A percentile compares a stretch with the other conserved stretches of the same genome.
Conservation (phyloP, 306 rosid genomes). For the Lathyrus tuberosus region DNA sequence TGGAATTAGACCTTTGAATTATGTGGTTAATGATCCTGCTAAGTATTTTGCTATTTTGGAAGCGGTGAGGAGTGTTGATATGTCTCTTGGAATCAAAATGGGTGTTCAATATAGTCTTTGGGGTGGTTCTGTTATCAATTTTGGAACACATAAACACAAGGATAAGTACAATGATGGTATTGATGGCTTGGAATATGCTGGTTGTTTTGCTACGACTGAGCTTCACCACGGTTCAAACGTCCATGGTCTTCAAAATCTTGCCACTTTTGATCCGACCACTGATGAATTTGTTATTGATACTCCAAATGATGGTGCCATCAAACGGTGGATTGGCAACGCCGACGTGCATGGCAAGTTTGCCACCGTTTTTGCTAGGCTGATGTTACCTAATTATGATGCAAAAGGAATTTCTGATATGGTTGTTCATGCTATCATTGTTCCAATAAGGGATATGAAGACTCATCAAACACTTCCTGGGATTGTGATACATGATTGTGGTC, state of each 20-base stretch:
- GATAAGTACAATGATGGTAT: conserved; percentile 87
- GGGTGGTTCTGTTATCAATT: conserved; percentile 92
- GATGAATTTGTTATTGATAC: conserved; percentile 88
- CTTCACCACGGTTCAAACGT: conserved; percentile 97
- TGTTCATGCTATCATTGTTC: conserved; percentile 94
- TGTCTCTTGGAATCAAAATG: conserved; percentile 89
- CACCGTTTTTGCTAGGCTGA: conserved; percentile 80
- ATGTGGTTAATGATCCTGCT: conserved; percentile 62
- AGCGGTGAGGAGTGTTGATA: conserved; percentile 82
- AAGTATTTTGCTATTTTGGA: conserved; percentile 76
- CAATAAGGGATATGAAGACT: conserved; percentile 84
- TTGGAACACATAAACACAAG: conserved; percentile 91
- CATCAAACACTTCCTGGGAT: conserved; percentile 89
- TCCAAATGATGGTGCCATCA: conserved; percentile 95
- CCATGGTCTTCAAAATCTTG: conserved; percentile 90
- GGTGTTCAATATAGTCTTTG: conserved; percentile 96
- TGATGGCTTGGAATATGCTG: conserved; percentile 80
- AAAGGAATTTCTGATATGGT: conserved; percentile 89
- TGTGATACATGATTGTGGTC: conserved; percentile 96
- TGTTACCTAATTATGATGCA: conserved; percentile 65
- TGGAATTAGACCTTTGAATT: conserved; percentile 65
- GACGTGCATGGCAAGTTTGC: conserved; percentile 98
- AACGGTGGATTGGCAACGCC: conserved; percentile 99
- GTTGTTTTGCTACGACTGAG: conserved; percentile 98
- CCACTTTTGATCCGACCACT: conserved; percentile 77